phyloP scores from a whole-genome alignment of 225 moss, liverwort and hornwort species.

The Polytrichum formosum region DNA sequence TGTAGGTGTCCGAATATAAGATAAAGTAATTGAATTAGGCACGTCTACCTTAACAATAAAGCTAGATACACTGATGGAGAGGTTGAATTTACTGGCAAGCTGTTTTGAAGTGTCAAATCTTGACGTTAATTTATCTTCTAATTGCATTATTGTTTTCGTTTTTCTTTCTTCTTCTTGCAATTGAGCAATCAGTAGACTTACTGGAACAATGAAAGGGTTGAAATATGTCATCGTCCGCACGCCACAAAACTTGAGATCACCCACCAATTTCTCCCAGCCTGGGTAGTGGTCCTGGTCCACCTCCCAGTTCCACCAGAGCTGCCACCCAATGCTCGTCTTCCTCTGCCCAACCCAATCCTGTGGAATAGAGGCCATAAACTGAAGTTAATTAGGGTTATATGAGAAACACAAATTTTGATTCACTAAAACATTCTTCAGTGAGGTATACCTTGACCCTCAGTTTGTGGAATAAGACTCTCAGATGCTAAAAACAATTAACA shows the following conservation, averaged over 20 bases:
- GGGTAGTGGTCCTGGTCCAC: constrained; percentile 77
- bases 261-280: constrained; percentile 60
- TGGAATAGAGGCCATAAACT: not conserved
- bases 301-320: constrained; percentile 99
- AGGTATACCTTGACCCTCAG: too few relatives aligned
- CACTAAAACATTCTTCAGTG: too few relatives aligned
- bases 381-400: too few relatives aligned
- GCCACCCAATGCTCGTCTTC: constrained; percentile 82
- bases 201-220: constrained; percentile 73
- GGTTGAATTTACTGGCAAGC: too few relatives aligned
- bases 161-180: too few relatives aligned
- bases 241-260: constrained; percentile 47
- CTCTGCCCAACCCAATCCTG: constrained; percentile 97
- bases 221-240: constrained; percentile 79
- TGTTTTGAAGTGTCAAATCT: too few relatives aligned
- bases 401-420: too few relatives aligned
- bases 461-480: not conserved
- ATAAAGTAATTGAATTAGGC: too few relatives aligned
- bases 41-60: not conserved
- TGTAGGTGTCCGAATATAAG: too few relatives aligned
- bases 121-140: too few relatives aligned
- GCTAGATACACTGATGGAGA: too few relatives aligned
- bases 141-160: too few relatives aligned
- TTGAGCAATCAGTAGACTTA: constrained; percentile 30
- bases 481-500: not conserved